These are phyloP conservation scores for Starmerella vaccinii DNA, from an alignment of 805 yeast genomes.

Conservation along the genomic window DNA sequence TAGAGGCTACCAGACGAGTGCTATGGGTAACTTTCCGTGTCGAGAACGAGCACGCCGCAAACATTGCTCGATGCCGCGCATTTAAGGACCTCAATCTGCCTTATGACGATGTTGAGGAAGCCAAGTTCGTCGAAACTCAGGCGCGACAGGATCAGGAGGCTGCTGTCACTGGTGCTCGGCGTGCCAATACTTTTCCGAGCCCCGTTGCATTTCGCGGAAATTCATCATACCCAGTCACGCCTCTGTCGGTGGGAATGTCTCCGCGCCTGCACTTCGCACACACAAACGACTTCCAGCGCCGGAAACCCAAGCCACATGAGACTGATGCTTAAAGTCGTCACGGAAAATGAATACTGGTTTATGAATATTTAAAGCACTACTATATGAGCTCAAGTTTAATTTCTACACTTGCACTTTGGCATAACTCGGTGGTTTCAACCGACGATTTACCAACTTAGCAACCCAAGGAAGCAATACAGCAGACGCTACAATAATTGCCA, in stretches of 20 bases:
- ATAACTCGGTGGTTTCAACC: slow-evolving; percentile 83
- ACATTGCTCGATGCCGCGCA: slow-evolving; percentile 75
- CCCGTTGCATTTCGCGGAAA: background rate
- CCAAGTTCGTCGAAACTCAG: background rate
- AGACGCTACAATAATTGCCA: slow-evolving; percentile 49
- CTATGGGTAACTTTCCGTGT: slow-evolving; percentile 87
- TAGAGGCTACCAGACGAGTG: slow-evolving; percentile 73
- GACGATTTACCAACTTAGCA: slow-evolving; percentile 61
- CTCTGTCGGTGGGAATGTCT: slow-evolving; percentile 2
- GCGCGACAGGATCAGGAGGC: background rate
- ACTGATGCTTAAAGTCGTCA: background rate
- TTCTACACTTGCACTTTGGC: slow-evolving; percentile 68
- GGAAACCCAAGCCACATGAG: slow-evolving; percentile 6
- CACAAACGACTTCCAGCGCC: slow-evolving; percentile 18
- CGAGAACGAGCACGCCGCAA: slow-evolving; percentile 93
- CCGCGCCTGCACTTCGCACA: slow-evolving; percentile 16
- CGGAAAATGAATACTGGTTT: too few relatives aligned
- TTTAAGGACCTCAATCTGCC: slow-evolving; percentile 82
- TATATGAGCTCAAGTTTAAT: too few relatives aligned
- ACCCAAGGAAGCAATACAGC: slow-evolving; percentile 87
- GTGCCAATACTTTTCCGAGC: background rate
- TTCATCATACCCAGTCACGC: background rate
- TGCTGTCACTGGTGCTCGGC: background rate
- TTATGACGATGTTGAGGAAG: slow-evolving; percentile 34
- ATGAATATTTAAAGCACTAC: too few relatives aligned